Percentiles rank a stretch among this genome's conserved stretches.
Conservation (phyloP, 2,329 filamentous ascomycete species). For the Monosporascus sp. region DNA sequence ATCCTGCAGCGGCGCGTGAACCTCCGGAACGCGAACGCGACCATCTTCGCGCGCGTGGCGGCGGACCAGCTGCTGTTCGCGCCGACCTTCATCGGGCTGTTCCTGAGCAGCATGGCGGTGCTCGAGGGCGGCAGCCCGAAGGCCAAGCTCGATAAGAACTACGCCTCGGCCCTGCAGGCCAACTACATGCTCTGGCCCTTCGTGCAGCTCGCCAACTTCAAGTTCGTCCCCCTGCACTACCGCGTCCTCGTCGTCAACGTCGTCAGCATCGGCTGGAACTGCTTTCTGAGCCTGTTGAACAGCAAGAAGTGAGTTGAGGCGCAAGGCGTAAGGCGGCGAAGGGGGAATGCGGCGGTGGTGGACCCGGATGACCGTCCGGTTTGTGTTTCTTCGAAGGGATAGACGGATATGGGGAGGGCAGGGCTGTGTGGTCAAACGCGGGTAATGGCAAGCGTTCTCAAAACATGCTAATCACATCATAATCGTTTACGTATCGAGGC, state of each 20-base stretch:
- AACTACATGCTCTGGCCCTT: constrained; percentile 88
- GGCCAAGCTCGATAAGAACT: constrained; percentile 69
- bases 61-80: constrained; percentile 80
- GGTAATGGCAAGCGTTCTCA: too few relatives aligned
- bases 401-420: too few relatives aligned
- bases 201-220: constrained; percentile 84
- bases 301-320: constrained; percentile 24
- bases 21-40: constrained; percentile 58
- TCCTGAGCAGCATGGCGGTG: constrained; percentile 78
- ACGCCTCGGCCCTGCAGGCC: constrained; percentile 65
- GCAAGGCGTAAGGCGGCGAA: background rate
- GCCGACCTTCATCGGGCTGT: constrained; percentile 74
- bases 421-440: too few relatives aligned
- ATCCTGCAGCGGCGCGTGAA: constrained; percentile 67
- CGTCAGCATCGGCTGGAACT: constrained; percentile 64
- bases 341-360: background rate
- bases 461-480: too few relatives aligned
- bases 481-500: too few relatives aligned
- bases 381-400: too few relatives aligned
- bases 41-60: constrained; percentile 71
- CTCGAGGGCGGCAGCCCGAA: constrained; percentile 59
- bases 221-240: constrained; percentile 76
- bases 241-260: constrained; percentile 83
- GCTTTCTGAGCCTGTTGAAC: constrained; percentile 58
- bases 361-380: too few relatives aligned